A percentile compares a stretch with the other conserved stretches of the same genome.
phyloP scores from a whole-genome alignment of 179 eudicot species.

The Heliamphora pulchella region DNA sequence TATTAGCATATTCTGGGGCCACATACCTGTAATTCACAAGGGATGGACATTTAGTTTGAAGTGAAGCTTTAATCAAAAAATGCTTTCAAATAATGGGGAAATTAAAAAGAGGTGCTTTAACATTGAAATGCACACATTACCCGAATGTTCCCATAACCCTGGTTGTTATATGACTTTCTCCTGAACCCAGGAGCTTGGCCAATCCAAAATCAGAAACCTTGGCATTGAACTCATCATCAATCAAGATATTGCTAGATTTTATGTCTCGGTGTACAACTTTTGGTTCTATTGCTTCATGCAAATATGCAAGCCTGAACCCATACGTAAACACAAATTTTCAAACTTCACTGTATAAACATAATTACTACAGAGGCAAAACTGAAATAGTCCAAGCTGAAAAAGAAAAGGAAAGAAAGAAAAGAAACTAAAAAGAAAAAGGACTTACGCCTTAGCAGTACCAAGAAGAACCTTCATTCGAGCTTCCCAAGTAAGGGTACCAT shows the following conservation, averaged over 20 bases:
- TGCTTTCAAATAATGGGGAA: background rate
- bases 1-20: constrained; percentile 93
- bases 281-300: constrained; percentile 92
- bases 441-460: constrained; percentile 93
- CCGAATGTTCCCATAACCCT: constrained; percentile 97
- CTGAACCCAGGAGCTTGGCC: constrained; percentile 91
- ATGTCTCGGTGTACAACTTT: constrained; percentile 92
- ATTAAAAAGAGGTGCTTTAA: constrained; percentile 1
- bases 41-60: background rate
- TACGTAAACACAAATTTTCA: background rate
- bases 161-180: constrained; percentile 86
- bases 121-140: constrained; percentile 33
- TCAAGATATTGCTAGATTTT: constrained; percentile 88
- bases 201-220: constrained; percentile 92
- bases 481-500: constrained; percentile 78
- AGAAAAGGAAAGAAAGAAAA: background rate
- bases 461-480: constrained; percentile 89
- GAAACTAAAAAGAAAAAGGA: background rate
- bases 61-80: background rate
- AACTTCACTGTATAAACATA: background rate
- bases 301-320: constrained; percentile 70
- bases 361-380: background rate
- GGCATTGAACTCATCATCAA: constrained; percentile 75
- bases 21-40: constrained; percentile 52
- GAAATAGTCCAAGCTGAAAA: background rate